A percentile compares a stretch with the other conserved stretches of the same genome.
phyloP scores from a whole-genome alignment of 768 basidiomycete genomes.

The Ramaria rubella region DNA sequence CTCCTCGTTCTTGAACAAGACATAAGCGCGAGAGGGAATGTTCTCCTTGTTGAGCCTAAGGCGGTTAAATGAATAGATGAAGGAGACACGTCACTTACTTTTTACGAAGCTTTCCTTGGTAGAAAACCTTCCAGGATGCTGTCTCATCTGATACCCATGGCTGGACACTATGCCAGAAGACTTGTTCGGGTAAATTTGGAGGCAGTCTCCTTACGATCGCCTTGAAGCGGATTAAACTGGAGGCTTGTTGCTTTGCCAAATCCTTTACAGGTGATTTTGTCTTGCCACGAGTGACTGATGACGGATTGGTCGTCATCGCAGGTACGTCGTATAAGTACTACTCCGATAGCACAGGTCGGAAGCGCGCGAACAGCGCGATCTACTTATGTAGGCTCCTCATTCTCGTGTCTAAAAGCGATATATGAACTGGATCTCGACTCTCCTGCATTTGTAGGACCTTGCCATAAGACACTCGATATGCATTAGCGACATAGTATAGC shows the following conservation, averaged over 20 bases:
- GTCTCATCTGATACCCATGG: constrained; percentile 78
- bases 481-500: too few species aligned
- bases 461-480: too few species aligned
- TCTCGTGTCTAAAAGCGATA: too few species aligned
- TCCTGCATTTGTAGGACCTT: too few species aligned
- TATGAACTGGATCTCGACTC: too few species aligned
- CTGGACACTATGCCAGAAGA: constrained; percentile 91
- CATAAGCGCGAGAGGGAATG: constrained; percentile 82
- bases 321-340: too few species aligned
- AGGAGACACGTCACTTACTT: constrained; percentile 37
- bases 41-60: constrained; percentile 76
- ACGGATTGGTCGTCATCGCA: neutral
- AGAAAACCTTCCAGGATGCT: constrained; percentile 57
- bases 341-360: too few species aligned
- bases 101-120: constrained; percentile 62
- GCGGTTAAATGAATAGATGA: neutral
- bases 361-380: too few species aligned
- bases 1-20: constrained; percentile 77
- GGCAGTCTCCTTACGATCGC: constrained; percentile 83
- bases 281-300: neutral
- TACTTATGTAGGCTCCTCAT: too few species aligned
- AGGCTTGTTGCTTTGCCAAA: constrained; percentile 1
- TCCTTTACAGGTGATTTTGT: neutral
- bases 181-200: constrained; percentile 82
- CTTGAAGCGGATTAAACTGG: constrained; percentile 44